Evolutionary conservation across 164 flowering plant species (phyloP), one percentile per base, ranked within the genome.

Genomic region (Santalum album): DNA sequence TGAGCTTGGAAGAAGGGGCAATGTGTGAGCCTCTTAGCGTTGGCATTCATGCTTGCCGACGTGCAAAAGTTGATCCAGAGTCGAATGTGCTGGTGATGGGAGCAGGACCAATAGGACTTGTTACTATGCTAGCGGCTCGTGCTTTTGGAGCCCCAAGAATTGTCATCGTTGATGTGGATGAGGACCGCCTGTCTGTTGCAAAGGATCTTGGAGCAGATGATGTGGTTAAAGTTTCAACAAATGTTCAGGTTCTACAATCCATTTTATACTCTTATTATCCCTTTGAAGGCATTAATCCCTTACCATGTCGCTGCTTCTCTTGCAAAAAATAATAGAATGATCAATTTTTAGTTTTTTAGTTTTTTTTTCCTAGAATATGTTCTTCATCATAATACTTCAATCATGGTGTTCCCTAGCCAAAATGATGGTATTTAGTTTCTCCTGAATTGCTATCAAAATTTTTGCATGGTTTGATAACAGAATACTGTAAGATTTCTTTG

Each of bases 1-100:
- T 92, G 72, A 92, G 96, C 73, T 78, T 92, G 72, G 96, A 89
- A 65, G 99, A 89, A 75, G 99, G 99, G 47, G 99, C 99, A n/a
- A 86, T 89, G 96, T 89, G 96, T 64, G 99, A 92, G 71, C 97
- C 98, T 25, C 69, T 92, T 21, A 89, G 99, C 57, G 99, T 92
- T 35, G 96, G 95, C 27, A 76, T 92, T 25, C 97, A 92, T 72
- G 95, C 91, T 60, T 92, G 97, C 60, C 84, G 87, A 2, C 82
- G 97, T 45, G 95, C 95, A 32, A 58, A 76, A 38, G 58, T 85
- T 61, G 91, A 92, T 49, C 85, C 96, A 1, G 96, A 83, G 64
- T 83, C 87, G 25, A 87, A 72, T 58, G 90, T 85, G 0, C 59
- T 89, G 73, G 62, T 87, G 56, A 79, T 89, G 85, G 96, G 97